Percentiles rank a stretch among this genome's conserved stretches.
Conservation (phyloP, 2,329 filamentous ascomycete genomes). For the Ceratocystis ficicola region DNA sequence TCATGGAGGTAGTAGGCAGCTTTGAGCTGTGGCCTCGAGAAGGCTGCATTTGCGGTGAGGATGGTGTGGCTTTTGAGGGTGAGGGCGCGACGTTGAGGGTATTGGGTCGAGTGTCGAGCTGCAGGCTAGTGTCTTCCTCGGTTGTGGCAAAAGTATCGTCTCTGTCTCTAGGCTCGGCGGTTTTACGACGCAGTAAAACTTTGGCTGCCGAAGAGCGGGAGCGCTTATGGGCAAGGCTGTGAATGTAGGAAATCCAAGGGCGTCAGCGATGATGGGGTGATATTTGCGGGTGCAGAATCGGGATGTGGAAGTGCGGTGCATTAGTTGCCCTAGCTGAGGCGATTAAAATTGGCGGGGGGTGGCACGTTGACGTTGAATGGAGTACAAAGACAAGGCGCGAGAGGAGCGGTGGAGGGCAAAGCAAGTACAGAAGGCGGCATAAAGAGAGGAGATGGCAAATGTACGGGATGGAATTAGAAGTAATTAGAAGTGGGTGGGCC, state of each 20-base stretch:
- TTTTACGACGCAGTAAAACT: conserved; percentile 19
- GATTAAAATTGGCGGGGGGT: not conserved
- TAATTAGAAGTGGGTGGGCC: not conserved
- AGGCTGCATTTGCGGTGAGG: conserved; percentile 19
- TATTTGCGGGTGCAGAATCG: not conserved
- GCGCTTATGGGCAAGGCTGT: conserved; percentile 18
- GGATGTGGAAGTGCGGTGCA: too few relatives aligned
- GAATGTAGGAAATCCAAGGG: not conserved
- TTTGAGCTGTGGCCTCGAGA: conserved; percentile 36
- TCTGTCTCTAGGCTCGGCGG: conserved; percentile 14
- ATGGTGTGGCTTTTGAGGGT: conserved; percentile 6
- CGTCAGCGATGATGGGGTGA: conserved; percentile 14
- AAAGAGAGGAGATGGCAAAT: not conserved
- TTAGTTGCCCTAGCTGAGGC: not conserved
- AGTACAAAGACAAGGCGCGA: not conserved
- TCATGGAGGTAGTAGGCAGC: conserved; percentile 35
- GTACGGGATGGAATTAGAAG: not conserved
- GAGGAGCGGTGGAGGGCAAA: not conserved
- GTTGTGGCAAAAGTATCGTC: conserved; percentile 11
- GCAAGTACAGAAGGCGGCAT: not conserved
- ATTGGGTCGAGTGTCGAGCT: conserved; percentile 15
- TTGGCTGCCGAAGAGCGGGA: conserved; percentile 20
- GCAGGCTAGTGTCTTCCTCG: conserved; percentile 13
- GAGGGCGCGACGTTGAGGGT: conserved; percentile 17
- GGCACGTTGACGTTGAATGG: not conserved